phyloP scores from a whole-genome alignment of 345 rosid genomes.

The Erodium maritimum region DNA sequence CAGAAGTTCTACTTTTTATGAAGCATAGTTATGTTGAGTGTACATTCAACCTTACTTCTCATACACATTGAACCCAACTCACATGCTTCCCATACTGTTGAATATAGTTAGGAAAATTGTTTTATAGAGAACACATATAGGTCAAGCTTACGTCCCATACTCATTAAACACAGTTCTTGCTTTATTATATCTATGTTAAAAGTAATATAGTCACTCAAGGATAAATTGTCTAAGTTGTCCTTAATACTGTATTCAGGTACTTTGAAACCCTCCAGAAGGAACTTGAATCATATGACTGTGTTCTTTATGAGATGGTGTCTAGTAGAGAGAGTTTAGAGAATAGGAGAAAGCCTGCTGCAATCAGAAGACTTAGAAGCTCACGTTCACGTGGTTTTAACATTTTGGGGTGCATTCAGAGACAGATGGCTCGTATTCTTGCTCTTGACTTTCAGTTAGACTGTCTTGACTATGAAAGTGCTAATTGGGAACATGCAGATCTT shows the following conservation, averaged over 20 bases:
- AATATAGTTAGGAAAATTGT: too few relatives aligned
- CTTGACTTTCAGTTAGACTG: slow-evolving; percentile 92
- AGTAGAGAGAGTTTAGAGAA: slow-evolving; percentile 71
- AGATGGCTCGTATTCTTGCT: slow-evolving; percentile 59
- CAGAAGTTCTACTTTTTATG: too few relatives aligned
- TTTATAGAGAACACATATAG: neutral
- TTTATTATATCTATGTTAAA: too few relatives aligned
- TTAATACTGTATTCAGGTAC: slow-evolving; percentile 34
- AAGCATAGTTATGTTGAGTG: neutral
- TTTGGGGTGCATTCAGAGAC: slow-evolving; percentile 70
- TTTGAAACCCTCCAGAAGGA: slow-evolving; percentile 72
- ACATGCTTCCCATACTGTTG: too few relatives aligned
- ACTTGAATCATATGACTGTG: slow-evolving; percentile 69
- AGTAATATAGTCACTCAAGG: neutral
- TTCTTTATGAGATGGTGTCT: slow-evolving; percentile 91
- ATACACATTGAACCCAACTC: neutral
- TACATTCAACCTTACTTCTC: neutral
- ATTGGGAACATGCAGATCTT: slow-evolving; percentile 96
- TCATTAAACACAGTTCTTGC: neutral
- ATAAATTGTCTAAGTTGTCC: neutral
- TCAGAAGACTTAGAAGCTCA: slow-evolving; percentile 42
- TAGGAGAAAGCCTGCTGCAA: slow-evolving; percentile 34
- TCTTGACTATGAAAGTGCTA: slow-evolving; percentile 61
- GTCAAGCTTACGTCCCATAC: neutral
- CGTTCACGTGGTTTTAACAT: slow-evolving; percentile 65